A percentile compares a stretch with the other conserved stretches of the same genome.
Evolutionary conservation across 2,329 filamentous ascomycete species (phyloP).

Genomic region (Pyrenophora tritici-repentis): DNA sequence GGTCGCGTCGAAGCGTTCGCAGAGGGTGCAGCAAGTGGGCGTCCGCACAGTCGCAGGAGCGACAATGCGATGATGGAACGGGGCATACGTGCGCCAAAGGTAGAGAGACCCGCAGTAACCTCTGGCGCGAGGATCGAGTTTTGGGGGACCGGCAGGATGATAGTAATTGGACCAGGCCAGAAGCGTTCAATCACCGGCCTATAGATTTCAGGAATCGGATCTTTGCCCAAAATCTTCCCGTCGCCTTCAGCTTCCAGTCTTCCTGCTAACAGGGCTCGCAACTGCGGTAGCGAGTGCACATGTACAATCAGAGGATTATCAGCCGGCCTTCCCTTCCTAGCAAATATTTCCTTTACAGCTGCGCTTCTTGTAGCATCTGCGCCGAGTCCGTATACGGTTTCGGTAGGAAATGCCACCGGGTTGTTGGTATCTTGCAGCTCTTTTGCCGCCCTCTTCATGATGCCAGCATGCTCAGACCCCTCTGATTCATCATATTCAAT

Average conservation of each 20-base stretch:
- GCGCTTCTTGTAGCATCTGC: conserved; percentile 87
- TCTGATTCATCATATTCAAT: conserved; percentile 34
- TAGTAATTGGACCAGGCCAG: conserved; percentile 94
- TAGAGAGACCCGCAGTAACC: conserved; percentile 82
- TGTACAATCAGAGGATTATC: conserved; percentile 98
- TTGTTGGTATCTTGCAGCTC: conserved; percentile 68
- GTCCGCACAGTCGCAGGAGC: conserved; percentile 77
- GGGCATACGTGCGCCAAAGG: conserved; percentile 91
- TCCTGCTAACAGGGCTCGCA: conserved; percentile 63
- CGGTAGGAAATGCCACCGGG: conserved; percentile 94
- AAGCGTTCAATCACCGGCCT: conserved; percentile 76
- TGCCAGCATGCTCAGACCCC: conserved; percentile 52
- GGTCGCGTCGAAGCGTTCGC: conserved; percentile 94
- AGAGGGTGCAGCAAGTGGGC: conserved; percentile 86
- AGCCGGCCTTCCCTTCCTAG: conserved; percentile 84
- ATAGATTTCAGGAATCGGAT: conserved; percentile 75
- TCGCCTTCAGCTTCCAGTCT: conserved; percentile 11
- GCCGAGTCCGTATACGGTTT: conserved; percentile 97
- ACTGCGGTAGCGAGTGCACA: conserved; percentile 78
- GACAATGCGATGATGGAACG: conserved; percentile 81
- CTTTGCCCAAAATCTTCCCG: conserved; percentile 19
- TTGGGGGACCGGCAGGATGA: conserved; percentile 78
- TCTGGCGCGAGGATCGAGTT: conserved; percentile 78
- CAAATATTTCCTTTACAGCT: conserved; percentile 89
- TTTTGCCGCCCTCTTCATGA: conserved; percentile 68